Base-by-base conservation (phyloP, 805 yeast species). In the Yamadazyma insecticola region DNA sequence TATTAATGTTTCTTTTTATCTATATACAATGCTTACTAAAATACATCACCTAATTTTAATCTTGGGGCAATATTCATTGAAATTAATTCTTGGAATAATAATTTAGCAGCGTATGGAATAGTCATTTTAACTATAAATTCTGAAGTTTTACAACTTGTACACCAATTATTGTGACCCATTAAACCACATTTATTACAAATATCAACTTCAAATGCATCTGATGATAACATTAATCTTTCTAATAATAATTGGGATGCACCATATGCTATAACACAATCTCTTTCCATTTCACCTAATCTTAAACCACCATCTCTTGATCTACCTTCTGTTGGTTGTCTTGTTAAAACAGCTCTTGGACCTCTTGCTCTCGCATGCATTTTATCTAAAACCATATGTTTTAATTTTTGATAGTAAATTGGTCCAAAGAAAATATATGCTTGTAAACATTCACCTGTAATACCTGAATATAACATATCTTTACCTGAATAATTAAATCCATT, bases 31-130 rank as follows among this genome's bases (percentile, higher is more conserved):
- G 16, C 25, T 11, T n/a, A 12, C 37, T 43, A 78, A 47, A 88
- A 88, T 6, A 84, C 90, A 59, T 89, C 96, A 16, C 88, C 92
- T 41, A 92, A 62, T 57, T 79, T 82, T 56, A 92, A 70, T 50
- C 97, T 76, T 43, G 98, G 98, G 3, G 98, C 97, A 55, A 92
- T 92, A 59, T 92, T 92, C 98, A 92, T 92, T n/a, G 97, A 85
- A 53, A 92, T 70, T 47, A 92, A 72, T 58, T 92, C 98, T 67
- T 92, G 98, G 86, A 92, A 92, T 48, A 92, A 67, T 49, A 92
- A 68, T 61, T 92, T 92, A 29, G 98, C 98, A n/a, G 98, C 98
- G 51, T 92, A 92, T 5, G 98, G 98, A 53, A 92, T 89, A 6
- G 95, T 89, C 96, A 92, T 89, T 52, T 81, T 84, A 41, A 87